These are phyloP conservation scores for Vigna mungo DNA, from an alignment of 306 rosid species.

Conservation along the genomic window DNA sequence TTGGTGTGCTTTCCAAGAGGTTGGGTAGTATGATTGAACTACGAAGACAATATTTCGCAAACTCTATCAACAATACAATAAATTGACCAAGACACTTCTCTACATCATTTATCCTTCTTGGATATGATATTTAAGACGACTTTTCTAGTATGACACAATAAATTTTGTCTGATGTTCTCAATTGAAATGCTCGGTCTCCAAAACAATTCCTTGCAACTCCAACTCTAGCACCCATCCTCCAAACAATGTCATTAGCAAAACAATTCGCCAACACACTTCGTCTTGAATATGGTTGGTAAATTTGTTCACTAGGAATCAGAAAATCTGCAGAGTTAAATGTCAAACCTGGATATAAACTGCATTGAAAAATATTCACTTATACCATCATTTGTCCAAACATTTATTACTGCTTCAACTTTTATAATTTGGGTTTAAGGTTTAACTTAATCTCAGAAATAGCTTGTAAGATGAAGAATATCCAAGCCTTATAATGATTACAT, in stretches of 20 bases:
- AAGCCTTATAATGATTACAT: neutral
- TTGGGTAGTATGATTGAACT: slow-evolving; percentile 23
- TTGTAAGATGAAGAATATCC: neutral
- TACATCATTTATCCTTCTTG: slow-evolving; percentile 12
- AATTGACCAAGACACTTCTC: slow-evolving; percentile 1
- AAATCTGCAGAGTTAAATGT: slow-evolving; percentile 8
- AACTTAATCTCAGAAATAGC: neutral
- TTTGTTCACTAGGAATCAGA: slow-evolving; percentile 20
- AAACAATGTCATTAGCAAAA: slow-evolving; percentile 10
- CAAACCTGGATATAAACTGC: neutral
- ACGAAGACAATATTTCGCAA: slow-evolving; percentile 1
- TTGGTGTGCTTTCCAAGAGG: slow-evolving; percentile 2
- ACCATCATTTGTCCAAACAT: neutral
- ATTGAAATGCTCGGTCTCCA: neutral
- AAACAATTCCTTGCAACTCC: neutral
- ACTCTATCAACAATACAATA: slow-evolving; percentile 6
- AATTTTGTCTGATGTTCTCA: slow-evolving; percentile 3
- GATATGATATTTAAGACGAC: slow-evolving; percentile 11
- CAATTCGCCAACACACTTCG: neutral
- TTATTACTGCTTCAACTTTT: slow-evolving; percentile 1
- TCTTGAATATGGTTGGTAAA: neutral
- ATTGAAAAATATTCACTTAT: neutral
- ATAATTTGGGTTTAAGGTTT: neutral
- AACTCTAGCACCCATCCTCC: slow-evolving; percentile 4
- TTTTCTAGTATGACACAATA: neutral